A percentile compares a stretch with the other conserved stretches of the same genome.
Conservation (phyloP, 768 basidiomycete species). For the Boletus sp. region DNA sequence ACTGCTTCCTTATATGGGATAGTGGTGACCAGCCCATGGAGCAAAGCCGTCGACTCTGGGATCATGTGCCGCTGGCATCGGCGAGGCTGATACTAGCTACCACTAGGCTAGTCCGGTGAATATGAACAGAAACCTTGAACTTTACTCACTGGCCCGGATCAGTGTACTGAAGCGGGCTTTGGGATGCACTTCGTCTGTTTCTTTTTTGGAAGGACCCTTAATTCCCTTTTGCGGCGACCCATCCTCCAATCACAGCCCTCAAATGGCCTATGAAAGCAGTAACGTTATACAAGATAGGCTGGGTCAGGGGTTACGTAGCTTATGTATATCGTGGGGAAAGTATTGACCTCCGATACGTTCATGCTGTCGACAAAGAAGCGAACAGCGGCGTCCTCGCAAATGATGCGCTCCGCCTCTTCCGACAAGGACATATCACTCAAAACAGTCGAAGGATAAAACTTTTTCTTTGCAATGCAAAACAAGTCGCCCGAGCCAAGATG, state of each 20-base stretch:
- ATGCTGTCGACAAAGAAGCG: constrained; percentile 34
- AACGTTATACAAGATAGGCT: background rate
- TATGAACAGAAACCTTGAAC: background rate
- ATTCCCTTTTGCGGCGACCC: background rate
- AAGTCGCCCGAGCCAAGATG: constrained; percentile 84
- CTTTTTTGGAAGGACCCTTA: background rate
- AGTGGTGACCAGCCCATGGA: background rate
- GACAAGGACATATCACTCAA: constrained; percentile 56
- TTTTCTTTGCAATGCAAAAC: constrained; percentile 97
- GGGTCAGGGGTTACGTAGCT: background rate
- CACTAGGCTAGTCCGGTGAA: background rate
- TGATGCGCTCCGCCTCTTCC: constrained; percentile 43
- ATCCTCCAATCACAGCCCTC: too few relatives aligned
- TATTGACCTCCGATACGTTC: background rate
- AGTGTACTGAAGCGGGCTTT: too few relatives aligned
- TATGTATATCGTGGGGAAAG: constrained; percentile 14
- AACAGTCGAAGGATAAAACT: constrained; percentile 91
- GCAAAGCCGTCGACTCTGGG: too few relatives aligned
- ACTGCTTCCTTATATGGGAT: background rate
- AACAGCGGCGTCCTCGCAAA: constrained; percentile 27
- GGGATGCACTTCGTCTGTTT: too few relatives aligned
- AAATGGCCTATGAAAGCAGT: too few relatives aligned
- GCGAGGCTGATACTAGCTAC: background rate
- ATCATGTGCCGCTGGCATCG: background rate
- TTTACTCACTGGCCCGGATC: too few relatives aligned